Evolutionary conservation across 2,329 filamentous ascomycete species (phyloP).

Genomic region (Helminthosporium solani): DNA sequence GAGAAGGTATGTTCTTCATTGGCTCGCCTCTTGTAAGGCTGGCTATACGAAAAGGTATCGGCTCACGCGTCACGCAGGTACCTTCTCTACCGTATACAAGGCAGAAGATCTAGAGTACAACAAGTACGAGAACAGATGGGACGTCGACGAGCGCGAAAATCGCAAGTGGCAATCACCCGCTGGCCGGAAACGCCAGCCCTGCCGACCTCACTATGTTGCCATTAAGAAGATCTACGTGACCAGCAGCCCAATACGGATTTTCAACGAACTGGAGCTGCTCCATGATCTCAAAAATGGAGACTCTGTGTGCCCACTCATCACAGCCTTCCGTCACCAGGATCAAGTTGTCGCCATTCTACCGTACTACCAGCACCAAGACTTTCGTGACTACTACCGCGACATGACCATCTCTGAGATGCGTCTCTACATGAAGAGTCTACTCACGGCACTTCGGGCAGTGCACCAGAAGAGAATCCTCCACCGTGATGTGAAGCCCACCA

Average conservation of each 20-base stretch:
- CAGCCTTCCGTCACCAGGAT: constrained; percentile 90
- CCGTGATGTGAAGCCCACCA: constrained; percentile 95
- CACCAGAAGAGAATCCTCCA: constrained; percentile 86
- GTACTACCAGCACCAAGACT: constrained; percentile 94
- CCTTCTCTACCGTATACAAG: constrained; percentile 98
- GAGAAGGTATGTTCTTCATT: constrained; percentile 68
- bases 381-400: constrained; percentile 88
- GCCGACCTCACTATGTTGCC: constrained; percentile 75
- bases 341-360: constrained; percentile 94
- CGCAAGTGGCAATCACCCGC: constrained; percentile 71
- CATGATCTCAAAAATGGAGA: constrained; percentile 80
- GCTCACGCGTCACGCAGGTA: constrained; percentile 60
- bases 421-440: constrained; percentile 84
- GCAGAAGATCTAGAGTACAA: constrained; percentile 90
- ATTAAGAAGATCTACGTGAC: constrained; percentile 99
- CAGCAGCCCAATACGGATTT: constrained; percentile 86
- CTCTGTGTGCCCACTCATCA: constrained; percentile 92
- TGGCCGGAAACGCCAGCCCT: constrained; percentile 54
- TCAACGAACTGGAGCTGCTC: constrained; percentile 93
- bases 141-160: constrained; percentile 65
- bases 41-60: too few relatives aligned
- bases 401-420: constrained; percentile 85
- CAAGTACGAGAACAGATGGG: constrained; percentile 82
- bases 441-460: constrained; percentile 79
- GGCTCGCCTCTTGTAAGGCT: constrained; percentile 28